Evolutionary conservation across 2,329 filamentous ascomycete species (phyloP), one percentile per base, ranked within the genome.

Genomic region (Sclerotinia glacialis): DNA sequence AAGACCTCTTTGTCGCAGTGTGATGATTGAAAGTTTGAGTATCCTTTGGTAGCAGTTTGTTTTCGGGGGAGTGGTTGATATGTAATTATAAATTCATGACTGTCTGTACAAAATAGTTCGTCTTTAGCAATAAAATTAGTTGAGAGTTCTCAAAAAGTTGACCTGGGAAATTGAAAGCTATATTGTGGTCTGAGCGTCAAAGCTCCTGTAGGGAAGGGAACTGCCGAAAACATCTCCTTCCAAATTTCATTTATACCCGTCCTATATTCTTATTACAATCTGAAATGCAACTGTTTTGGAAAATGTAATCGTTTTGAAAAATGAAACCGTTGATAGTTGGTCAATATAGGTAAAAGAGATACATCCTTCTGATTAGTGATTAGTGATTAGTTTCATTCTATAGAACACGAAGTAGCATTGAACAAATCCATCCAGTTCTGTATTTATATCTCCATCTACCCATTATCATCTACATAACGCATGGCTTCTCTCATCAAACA

Each of bases 101-200:
- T 47, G 61, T 46, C 16, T 64, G 61, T 26, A 37, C 37, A 42
- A 64, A 64, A 64, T 40, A 46, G n/a, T 46, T 44, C n/a, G 26
- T 12, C 12, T 56, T 42, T 34, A 31, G 23, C 34, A 46, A 46
- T 14, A 56, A 56, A 56, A 56, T 56, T 26, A 46, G 55, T 64
- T 14, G 61, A 31, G 40, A 26, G 26, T 46, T 28, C n/a, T 26
- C 40, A 42, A 26, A 31, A 47, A 34, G 42, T 64, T 56, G 42
- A 56, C 53, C 46, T 26, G 53, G 49, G 40, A 55, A 16, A 31
- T 40, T 49, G 21, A 37, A 64, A 55, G 61, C 50, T 64, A 18
- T 46, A 16, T 44, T 34, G 50, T 64, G 61, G 61, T 53, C 61
- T 26, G 37, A 56, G 50, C 61, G 26, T 21, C 16, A 14, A 21